Evolutionary conservation across 441 rosid species (phyloP).

Genomic region (Erodium trifolium): DNA sequence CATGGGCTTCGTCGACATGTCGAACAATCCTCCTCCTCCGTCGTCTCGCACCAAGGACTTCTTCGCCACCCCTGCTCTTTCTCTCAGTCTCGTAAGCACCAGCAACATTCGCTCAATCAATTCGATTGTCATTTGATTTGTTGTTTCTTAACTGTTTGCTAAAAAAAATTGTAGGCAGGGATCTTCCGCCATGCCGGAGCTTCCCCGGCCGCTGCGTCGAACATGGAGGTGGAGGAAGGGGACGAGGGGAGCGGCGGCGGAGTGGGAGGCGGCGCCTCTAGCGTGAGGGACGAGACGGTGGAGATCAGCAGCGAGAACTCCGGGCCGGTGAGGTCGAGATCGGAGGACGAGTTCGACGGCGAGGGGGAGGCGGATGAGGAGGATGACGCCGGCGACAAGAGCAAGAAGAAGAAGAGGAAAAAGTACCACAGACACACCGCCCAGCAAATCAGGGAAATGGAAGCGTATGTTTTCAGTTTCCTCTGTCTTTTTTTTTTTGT

Average conservation of each 20-base stretch:
- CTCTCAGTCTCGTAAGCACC: conserved; percentile 65
- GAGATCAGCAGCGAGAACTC: conserved; percentile 95
- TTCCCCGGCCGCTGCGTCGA: conserved; percentile 20
- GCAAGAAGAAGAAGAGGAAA: conserved; percentile 71
- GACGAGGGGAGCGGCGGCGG: conserved; percentile 47
- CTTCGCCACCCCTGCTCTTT: conserved; percentile 94
- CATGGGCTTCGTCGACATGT: conserved; percentile 86
- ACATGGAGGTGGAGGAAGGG: conserved; percentile 44
- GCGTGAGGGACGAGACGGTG: conserved; percentile 49
- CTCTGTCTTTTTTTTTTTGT: no score
- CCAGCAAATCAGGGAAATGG: conserved; percentile 93
- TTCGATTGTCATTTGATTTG: no score
- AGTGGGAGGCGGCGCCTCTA: neutral
- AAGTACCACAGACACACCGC: conserved; percentile 91
- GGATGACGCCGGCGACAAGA: conserved; percentile 11
- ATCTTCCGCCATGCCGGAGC: conserved; percentile 66
- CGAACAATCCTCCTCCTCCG: conserved; percentile 45
- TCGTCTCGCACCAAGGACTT: conserved; percentile 64
- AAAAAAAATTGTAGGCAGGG: conserved; percentile 87
- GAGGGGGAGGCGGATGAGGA: conserved; percentile 35
- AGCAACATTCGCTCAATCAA: neutral
- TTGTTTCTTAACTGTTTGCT: no score
- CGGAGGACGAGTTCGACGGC: conserved; percentile 68
- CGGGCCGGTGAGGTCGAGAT: conserved; percentile 73
- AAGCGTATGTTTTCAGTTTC: conserved; percentile 39